Evolutionary conservation across 768 basidiomycete species (phyloP).

Genomic region (Astraeus odoratus): DNA sequence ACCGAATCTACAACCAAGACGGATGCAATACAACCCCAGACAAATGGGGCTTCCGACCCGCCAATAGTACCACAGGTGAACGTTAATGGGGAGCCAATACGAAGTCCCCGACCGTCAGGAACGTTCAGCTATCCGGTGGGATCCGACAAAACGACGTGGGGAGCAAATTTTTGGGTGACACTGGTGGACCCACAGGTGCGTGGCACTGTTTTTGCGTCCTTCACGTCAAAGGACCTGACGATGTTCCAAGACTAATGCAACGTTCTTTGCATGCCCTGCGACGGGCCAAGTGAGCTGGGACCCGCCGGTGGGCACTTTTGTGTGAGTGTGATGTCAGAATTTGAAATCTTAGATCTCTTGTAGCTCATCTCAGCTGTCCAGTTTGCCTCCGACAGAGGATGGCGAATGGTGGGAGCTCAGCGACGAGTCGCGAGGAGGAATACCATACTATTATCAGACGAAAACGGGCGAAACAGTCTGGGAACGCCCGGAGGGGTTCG

Average conservation of each 20-base stretch:
- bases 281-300: slow-evolving; percentile 93
- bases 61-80: slow-evolving; percentile 29
- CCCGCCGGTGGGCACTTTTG: slow-evolving; percentile 81
- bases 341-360: slow-evolving; percentile 13
- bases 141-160: slow-evolving; percentile 57
- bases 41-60: not conserved
- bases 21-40: not conserved
- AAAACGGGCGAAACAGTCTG: slow-evolving; percentile 87
- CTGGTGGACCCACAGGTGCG: slow-evolving; percentile 83
- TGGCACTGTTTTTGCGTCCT: slow-evolving; percentile 13
- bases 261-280: slow-evolving; percentile 90
- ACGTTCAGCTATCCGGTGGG: slow-evolving; percentile 14
- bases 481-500: slow-evolving; percentile 84
- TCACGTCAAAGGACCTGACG: slow-evolving; percentile 6
- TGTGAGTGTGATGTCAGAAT: slow-evolving; percentile 45
- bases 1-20: slow-evolving; percentile 1
- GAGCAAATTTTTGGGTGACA: slow-evolving; percentile 92
- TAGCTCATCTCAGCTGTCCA: slow-evolving; percentile 20
- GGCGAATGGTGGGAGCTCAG: slow-evolving; percentile 97
- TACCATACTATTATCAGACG: slow-evolving; percentile 93
- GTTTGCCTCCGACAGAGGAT: slow-evolving; percentile 73
- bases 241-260: slow-evolving; percentile 41
- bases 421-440: slow-evolving; percentile 75
- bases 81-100: slow-evolving; percentile 28
- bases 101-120: slow-evolving; percentile 27